Percentiles rank a stretch among this genome's conserved stretches.
Conservation (phyloP, 192 early-diverging fungal species). For the Pilobolus umbonatus region DNA sequence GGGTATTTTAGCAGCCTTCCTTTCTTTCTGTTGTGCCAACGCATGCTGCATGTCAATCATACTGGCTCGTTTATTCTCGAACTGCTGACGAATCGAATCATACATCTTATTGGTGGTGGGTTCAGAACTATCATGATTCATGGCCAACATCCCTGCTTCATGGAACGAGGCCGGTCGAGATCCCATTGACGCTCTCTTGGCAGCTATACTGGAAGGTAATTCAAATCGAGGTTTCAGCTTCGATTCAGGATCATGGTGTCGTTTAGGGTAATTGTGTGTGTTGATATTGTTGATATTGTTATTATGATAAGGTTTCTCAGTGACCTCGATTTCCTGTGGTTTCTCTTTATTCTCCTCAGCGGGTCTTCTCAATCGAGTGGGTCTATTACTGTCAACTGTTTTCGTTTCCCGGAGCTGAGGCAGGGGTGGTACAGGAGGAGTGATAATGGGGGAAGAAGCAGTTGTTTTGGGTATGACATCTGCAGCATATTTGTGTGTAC, state of each 20-base stretch:
- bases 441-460: background rate
- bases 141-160: background rate
- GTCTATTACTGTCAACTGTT: background rate
- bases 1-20: background rate
- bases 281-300: background rate
- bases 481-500: background rate
- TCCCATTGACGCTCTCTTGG: slow-evolving; percentile 21
- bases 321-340: background rate
- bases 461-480: background rate
- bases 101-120: no score
- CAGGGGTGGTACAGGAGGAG: slow-evolving; percentile 4
- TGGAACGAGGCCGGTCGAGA: slow-evolving; percentile 6
- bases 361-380: slow-evolving; percentile 9
- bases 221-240: slow-evolving; percentile 6
- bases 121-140: no score
- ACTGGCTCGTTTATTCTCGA: background rate
- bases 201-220: slow-evolving; percentile 23
- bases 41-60: background rate
- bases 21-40: background rate
- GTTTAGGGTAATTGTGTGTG: background rate
- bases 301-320: background rate
- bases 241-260: background rate
- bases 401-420: background rate
- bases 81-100: no score
- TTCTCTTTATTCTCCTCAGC: background rate